Evolutionary conservation across 2,329 filamentous ascomycete genomes (phyloP).

Genomic region (Penicillium italicum): DNA sequence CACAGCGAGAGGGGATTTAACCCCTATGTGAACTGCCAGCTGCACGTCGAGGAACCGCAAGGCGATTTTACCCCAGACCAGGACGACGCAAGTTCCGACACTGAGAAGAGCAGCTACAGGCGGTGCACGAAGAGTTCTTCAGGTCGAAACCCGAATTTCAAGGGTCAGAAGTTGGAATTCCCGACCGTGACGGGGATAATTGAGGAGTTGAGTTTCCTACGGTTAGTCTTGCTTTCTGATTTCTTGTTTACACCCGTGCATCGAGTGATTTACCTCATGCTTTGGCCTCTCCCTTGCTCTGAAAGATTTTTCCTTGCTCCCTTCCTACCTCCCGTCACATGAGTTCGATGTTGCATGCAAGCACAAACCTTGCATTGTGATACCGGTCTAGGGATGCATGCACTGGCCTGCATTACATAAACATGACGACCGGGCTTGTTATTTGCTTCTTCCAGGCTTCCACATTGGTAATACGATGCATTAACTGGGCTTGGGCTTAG

Average conservation of each 20-base stretch:
- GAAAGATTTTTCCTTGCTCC: background rate
- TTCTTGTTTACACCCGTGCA: background rate
- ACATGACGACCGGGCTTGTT: background rate
- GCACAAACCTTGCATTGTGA: slow-evolving; percentile 4
- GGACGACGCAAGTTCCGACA: slow-evolving; percentile 47
- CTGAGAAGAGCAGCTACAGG: slow-evolving; percentile 51
- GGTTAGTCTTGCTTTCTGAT: slow-evolving; percentile 51
- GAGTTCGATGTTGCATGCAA: background rate
- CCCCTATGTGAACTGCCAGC: slow-evolving; percentile 72
- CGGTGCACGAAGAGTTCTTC: slow-evolving; percentile 54
- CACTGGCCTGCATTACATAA: background rate
- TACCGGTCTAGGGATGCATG: background rate
- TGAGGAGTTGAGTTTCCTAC: slow-evolving; percentile 68
- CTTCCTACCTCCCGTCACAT: background rate
- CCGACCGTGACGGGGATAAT: slow-evolving; percentile 55
- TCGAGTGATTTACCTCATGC: background rate
- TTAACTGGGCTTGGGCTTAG: background rate
- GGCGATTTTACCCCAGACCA: slow-evolving; percentile 45
- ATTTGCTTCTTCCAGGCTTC: background rate
- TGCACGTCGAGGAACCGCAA: slow-evolving; percentile 71
- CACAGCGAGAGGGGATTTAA: slow-evolving; percentile 58
- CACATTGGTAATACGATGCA: background rate
- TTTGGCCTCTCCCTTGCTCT: background rate
- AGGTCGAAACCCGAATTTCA: slow-evolving; percentile 64
- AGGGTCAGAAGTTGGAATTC: slow-evolving; percentile 58